Evolutionary conservation across 257 asterid species (phyloP), one percentile per base, ranked within the genome.

Genomic region (Agastache rugosa): DNA sequence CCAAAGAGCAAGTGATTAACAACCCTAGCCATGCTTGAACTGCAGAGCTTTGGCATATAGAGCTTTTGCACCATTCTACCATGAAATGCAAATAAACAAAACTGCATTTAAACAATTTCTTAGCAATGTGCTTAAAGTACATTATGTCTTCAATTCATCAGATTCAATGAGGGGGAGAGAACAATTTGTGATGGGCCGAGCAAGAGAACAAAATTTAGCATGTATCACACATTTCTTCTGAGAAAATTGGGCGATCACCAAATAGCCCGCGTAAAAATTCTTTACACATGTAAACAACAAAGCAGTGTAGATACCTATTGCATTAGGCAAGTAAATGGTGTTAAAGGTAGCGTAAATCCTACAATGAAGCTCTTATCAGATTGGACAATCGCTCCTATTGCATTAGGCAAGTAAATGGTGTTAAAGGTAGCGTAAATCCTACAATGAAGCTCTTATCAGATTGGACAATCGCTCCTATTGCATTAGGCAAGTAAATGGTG

Each of bases 231-330:
- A 44, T 64, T 67, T 65, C 19, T 56, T 44, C 41, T 19, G 17
- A 42, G 3, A 64, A 16, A 39, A 66, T 41, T 54, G 31, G 66
- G 58, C 37, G 25, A 74, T 65, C 50, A 63, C 66, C 50, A 66
- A 34, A 50, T 31, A 50, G 25, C 73, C 48, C 12, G 23, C 9
- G 62, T 27, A n/a, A 25, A 66, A 20, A 53, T 11, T 44, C 20
- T 23, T 47, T n/a, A 29, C 62, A 29, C 31, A 11, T 15, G 35
- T 47, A 67, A 25, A 67, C 12, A 67, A 67, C 45, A 51, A 9
- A 27, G 29, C 45, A 39, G 44, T 16, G 45, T 27, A 16, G 61
- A 41, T 63, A 41, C 2, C 47, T 19, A 39, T 44, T 0, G 29
- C 60, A 19, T 54, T 54, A 23, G 15, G 29, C 60, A 19, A 19